Conservation (phyloP, 495 filamentous ascomycete species). For the Melanomma pulvis-pyrius region DNA sequence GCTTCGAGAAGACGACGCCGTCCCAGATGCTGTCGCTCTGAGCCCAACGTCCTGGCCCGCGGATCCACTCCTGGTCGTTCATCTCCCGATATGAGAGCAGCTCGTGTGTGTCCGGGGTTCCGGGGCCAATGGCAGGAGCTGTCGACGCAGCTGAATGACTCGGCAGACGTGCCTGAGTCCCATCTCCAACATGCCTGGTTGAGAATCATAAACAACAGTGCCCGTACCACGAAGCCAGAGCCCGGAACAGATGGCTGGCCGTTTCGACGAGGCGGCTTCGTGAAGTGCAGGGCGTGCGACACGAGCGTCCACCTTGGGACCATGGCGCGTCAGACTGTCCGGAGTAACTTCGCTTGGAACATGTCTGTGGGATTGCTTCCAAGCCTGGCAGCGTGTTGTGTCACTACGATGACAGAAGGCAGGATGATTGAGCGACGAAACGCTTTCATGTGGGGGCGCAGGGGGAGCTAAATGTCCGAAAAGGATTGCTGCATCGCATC, state of each 20-base stretch:
- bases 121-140: slow-evolving; percentile 8
- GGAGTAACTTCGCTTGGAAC: not conserved
- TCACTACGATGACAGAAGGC: not conserved
- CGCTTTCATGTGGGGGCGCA: too few relatives aligned
- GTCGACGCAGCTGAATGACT: slow-evolving; percentile 3
- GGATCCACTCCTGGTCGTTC: not conserved
- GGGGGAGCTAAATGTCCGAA: too few relatives aligned
- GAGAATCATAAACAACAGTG: not conserved
- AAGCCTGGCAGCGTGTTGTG: not conserved
- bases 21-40: not conserved
- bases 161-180: not conserved
- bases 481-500: too few relatives aligned
- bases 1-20: not conserved
- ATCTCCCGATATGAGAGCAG: not conserved
- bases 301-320: not conserved
- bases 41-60: slow-evolving; percentile 2
- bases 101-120: not conserved
- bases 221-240: not conserved
- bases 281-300: not conserved
- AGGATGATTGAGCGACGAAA: too few relatives aligned
- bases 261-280: too few relatives aligned
- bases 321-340: not conserved
- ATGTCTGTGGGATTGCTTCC: not conserved
- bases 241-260: too few relatives aligned
- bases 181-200: not conserved